Base-by-base conservation (phyloP, 202 grass and related monocot species). In the Setaria viridis region DNA sequence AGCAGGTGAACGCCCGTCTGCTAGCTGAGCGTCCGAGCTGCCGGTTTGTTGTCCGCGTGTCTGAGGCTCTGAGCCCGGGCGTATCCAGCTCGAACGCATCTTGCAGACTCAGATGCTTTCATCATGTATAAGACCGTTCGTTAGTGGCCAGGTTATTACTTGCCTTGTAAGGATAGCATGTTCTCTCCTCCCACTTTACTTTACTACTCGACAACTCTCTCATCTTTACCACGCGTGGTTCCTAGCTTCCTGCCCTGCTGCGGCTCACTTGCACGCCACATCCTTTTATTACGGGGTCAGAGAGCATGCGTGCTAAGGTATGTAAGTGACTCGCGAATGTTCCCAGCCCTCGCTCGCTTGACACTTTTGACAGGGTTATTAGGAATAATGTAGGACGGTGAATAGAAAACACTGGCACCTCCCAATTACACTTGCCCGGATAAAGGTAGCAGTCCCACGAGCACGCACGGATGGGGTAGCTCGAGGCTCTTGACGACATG, bases 131-230 rank as follows among this genome's bases (percentile, higher is more conserved):
- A 10, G 35, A 41, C 15, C 6, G 21, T 12, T 0, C 2, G 25
- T 25, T 25, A 25, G 49, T 54, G 15, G 50, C 4, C 3, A 1
- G 7, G 25, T 25, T 19, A 2, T 37, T 57, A 3, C 68, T 76
- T 84, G n/a, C 72, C 82, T 56, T 57, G 73, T 35, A 84, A 77
- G 50, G 11, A 85, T 10, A 17, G 59, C 62, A 57, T 58, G 49
- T n/a, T 13, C 42, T 1, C 7, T 3, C 10, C 14, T 19, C 25
- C 25, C 25, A 25, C 6, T 39, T 9, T 12, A 34, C 60, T 53
- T 42, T 56, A 56, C 50, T 21, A 25, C 25, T 25, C 25, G 25
- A 25, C 25, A n/a, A n/a, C 11, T 62, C 45, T 65, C 45, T 64
- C 57, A 51, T 74, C 16, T 50, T 80, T 32, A 15, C 15, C n/a